These are phyloP conservation scores for Acacia acuminata DNA, from an alignment of 306 rosid species.

Conservation along the genomic window DNA sequence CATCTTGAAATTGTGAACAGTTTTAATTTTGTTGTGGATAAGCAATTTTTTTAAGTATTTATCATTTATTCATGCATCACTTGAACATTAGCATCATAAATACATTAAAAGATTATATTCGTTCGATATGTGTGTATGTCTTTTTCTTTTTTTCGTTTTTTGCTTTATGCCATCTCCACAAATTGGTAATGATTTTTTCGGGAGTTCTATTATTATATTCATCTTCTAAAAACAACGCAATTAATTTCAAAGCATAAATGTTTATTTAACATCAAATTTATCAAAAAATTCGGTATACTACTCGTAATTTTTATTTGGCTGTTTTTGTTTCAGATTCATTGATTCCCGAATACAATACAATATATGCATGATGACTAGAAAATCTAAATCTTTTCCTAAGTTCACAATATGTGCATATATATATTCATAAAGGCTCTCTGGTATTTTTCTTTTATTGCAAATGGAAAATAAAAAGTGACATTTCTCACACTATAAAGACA, in stretches of 20 bases:
- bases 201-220: not conserved
- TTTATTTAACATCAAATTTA: not conserved
- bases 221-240: not conserved
- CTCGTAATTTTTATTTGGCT: not conserved
- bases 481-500: not conserved
- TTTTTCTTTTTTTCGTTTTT: not conserved
- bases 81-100: not conserved
- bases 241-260: not conserved
- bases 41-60: too few relatives aligned
- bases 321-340: slow-evolving; percentile 16
- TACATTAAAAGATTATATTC: not conserved
- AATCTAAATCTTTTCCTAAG: slow-evolving; percentile 35
- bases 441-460: slow-evolving; percentile 29
- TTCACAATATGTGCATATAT: slow-evolving; percentile 21
- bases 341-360: slow-evolving; percentile 25
- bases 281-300: not conserved
- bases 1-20: not conserved
- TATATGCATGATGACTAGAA: slow-evolving; percentile 25
- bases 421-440: not conserved
- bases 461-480: not conserved
- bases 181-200: not conserved
- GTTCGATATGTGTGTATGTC: not conserved
- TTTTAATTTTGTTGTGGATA: not conserved
- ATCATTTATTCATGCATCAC: not conserved
- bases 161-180: not conserved